Percentiles rank a stretch among this genome's conserved stretches.
These are phyloP conservation scores for Melampsora americana DNA, from an alignment of 1,284 basidiomycete species.

Conservation along the genomic window DNA sequence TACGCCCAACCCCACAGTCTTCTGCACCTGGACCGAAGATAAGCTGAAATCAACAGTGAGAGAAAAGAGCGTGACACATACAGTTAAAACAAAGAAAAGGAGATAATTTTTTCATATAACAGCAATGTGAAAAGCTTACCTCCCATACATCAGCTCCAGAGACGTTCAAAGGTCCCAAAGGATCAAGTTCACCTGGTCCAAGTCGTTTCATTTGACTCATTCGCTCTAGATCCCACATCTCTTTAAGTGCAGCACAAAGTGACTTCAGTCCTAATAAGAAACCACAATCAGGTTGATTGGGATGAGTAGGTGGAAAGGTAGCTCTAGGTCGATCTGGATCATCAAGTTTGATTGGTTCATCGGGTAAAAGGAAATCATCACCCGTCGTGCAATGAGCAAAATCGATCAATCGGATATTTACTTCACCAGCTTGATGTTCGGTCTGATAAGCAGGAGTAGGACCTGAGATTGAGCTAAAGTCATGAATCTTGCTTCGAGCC, in stretches of 20 bases:
- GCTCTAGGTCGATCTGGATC: slow-evolving; percentile 49
- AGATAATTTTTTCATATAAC: not conserved
- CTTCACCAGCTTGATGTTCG: slow-evolving; percentile 67
- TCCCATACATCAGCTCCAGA: slow-evolving; percentile 36
- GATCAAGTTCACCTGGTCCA: slow-evolving; percentile 28
- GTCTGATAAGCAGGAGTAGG: slow-evolving; percentile 55
- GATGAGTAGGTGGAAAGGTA: slow-evolving; percentile 81
- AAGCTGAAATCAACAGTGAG: not conserved
- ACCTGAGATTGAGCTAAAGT: slow-evolving; percentile 68
- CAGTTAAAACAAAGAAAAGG: not conserved
- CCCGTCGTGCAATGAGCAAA: slow-evolving; percentile 99
- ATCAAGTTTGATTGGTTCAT: slow-evolving; percentile 44
- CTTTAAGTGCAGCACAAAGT: slow-evolving; percentile 65
- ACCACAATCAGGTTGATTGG: slow-evolving; percentile 82
- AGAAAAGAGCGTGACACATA: not conserved
- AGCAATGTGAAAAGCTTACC: slow-evolving; percentile 2
- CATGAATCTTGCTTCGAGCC: slow-evolving; percentile 46
- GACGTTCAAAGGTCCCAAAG: slow-evolving; percentile 19
- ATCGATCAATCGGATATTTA: slow-evolving; percentile 94
- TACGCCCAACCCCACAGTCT: slow-evolving; percentile 29
- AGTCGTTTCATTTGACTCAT: slow-evolving; percentile 51
- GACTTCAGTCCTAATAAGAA: slow-evolving; percentile 88
- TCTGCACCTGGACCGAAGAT: slow-evolving; percentile 29
- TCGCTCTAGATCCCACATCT: slow-evolving; percentile 75
- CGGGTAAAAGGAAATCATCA: slow-evolving; percentile 72